Conservation (phyloP, 257 asterid genomes). For the Solanum tarapatanum region DNA sequence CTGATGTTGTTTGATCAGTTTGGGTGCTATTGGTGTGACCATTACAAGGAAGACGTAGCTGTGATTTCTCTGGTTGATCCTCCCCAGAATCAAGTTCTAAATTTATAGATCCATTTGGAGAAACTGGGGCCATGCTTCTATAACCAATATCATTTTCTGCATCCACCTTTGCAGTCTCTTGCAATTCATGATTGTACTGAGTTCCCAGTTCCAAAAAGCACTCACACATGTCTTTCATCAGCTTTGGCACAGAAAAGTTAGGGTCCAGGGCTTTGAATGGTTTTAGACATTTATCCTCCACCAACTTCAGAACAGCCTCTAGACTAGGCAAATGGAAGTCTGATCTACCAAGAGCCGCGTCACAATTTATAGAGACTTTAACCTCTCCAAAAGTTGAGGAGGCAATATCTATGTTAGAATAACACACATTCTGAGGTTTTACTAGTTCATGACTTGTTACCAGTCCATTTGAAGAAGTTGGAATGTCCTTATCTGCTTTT, state of each 20-base stretch:
- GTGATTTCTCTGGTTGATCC: constrained; percentile 11
- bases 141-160: neutral
- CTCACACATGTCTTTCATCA: constrained; percentile 55
- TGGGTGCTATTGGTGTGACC: constrained; percentile 14
- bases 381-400: constrained; percentile 21
- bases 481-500: constrained; percentile 10
- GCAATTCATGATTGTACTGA: constrained; percentile 7
- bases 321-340: constrained; percentile 18
- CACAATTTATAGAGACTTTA: constrained; percentile 13
- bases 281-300: constrained; percentile 26
- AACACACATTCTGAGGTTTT: neutral
- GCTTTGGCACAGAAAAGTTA: constrained; percentile 28
- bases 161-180: neutral
- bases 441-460: constrained; percentile 9
- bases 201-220: constrained; percentile 37
- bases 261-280: constrained; percentile 31
- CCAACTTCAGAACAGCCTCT: constrained; percentile 15
- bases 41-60: constrained; percentile 21
- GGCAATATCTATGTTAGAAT: constrained; percentile 12
- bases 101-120: constrained; percentile 15
- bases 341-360: constrained; percentile 4
- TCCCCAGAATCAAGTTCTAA: constrained; percentile 17
- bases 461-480: constrained; percentile 11
- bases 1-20: constrained; percentile 12
- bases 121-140: neutral